Percentiles rank a stretch among this genome's conserved stretches.
These are phyloP conservation scores for Capsicum chinense DNA, from an alignment of 257 asterid species.

Conservation along the genomic window DNA sequence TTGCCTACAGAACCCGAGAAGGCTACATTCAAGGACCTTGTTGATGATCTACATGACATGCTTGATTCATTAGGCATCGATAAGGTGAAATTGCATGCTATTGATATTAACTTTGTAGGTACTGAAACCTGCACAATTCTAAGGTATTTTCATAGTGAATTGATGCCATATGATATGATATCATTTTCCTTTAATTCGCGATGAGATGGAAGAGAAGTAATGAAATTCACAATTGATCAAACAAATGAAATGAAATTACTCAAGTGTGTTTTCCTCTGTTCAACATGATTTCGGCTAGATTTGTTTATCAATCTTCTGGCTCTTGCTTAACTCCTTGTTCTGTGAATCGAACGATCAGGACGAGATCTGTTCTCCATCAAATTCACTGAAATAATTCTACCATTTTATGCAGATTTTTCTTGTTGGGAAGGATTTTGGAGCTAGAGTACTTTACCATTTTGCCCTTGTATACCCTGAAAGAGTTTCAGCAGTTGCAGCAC, in stretches of 20 bases:
- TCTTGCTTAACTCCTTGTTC: neutral
- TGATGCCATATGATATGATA: too few species aligned
- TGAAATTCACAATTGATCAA: too few species aligned
- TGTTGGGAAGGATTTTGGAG: constrained; percentile 81
- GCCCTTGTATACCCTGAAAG: constrained; percentile 62
- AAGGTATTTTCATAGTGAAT: too few species aligned
- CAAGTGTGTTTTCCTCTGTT: too few species aligned
- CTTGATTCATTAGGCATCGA: constrained; percentile 50
- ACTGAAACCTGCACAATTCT: too few species aligned
- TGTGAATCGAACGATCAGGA: neutral
- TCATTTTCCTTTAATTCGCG: too few species aligned
- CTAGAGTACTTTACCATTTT: constrained; percentile 47
- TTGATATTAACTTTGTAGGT: too few species aligned
- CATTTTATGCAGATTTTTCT: constrained; percentile 60
- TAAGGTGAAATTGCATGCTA: neutral
- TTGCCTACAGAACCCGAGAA: constrained; percentile 51
- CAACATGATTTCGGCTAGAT: too few species aligned
- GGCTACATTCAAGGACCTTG: constrained; percentile 44
- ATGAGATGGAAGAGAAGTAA: too few species aligned
- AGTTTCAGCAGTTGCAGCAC: constrained; percentile 57
- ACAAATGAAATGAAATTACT: too few species aligned
- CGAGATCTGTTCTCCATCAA: too few species aligned
- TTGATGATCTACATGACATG: constrained; percentile 49
- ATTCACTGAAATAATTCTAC: neutral
- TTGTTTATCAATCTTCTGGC: too few species aligned